These are phyloP conservation scores for Hypoxylon intermedium DNA, from an alignment of 495 filamentous ascomycete species.

Conservation along the genomic window DNA sequence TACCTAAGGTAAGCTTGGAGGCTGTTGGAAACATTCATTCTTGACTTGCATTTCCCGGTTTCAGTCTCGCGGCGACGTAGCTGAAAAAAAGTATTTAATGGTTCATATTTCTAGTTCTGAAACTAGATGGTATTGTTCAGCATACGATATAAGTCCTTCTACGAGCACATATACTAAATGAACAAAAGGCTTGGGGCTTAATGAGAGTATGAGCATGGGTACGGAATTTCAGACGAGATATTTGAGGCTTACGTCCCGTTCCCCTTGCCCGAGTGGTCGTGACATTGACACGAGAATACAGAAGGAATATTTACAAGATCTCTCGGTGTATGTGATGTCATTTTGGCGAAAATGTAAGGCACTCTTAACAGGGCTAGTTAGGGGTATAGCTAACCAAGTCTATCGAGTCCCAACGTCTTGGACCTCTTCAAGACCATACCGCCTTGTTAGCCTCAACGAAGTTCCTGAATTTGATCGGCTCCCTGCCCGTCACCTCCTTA, in stretches of 20 bases:
- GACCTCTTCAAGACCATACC: constrained; percentile 35
- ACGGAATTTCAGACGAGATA: background rate
- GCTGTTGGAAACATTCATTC: constrained; percentile 1
- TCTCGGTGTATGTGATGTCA: background rate
- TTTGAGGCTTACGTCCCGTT: background rate
- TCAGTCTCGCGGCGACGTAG: constrained; percentile 12
- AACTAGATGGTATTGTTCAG: constrained; percentile 11
- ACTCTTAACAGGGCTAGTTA: no score
- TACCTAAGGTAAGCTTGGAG: constrained; percentile 10
- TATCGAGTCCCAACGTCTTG: no score
- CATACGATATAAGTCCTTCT: constrained; percentile 3
- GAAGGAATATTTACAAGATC: background rate
- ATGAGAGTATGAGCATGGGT: constrained; percentile 18
- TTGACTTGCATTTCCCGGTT: constrained; percentile 9
- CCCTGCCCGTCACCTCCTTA: constrained; percentile 43
- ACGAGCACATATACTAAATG: constrained; percentile 31
- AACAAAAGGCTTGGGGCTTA: constrained; percentile 2
- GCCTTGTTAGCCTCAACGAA: constrained; percentile 46
- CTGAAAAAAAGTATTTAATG: constrained; percentile 9
- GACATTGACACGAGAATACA: background rate
- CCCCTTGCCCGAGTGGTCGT: background rate
- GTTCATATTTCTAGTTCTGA: constrained; percentile 7
- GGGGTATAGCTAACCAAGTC: no score
- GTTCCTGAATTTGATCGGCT: constrained; percentile 44
- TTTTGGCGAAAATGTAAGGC: no score